Base-by-base conservation (phyloP, 1,139 yeast species). In the Debaryomycetaceae sp. region DNA sequence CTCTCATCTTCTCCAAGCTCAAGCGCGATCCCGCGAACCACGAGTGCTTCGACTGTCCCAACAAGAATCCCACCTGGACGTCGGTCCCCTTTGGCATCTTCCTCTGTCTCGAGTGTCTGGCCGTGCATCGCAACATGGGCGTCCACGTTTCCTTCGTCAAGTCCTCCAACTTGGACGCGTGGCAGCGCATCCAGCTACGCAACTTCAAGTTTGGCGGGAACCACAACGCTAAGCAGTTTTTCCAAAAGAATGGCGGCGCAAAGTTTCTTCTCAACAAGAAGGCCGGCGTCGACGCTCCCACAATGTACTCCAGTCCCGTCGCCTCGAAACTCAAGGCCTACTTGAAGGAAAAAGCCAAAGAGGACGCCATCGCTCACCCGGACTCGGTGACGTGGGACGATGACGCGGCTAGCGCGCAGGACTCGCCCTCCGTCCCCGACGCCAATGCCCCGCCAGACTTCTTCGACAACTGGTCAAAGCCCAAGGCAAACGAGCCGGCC, bases 141-240 rank as follows among this genome's bases (percentile, higher is more conserved):
- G 71, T 64, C 16, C 72, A 65, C 38, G 60, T 65, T 36, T 53
- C 70, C 27, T 65, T 65, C 44, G 97, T 90, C 28, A 83, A 87
- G 50, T 83, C 95, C 22, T 77, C 93, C 25, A 85, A 83, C 37
- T 68, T 90, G 67, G 98, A 90, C 55, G 58, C 68, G 33, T 90
- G 97, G 95, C 82, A 87, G 32, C 69, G 86, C 38, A 77, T 76
- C 41, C 95, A 90, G 53, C 63, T 90, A 51, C 70, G 95, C 47
- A 75, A 85, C 49, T 85, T 90, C 71, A 86, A 87, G 49, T 73
- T 80, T 36, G 97, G 97, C 31, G 98, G 97, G 13, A 90, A 90
- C 54, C 77, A 77, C 44, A 70, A 68, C 27, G 95, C 95, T 26
- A 75, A 77, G 40, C 95, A 82, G 34, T 90, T 73, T 46, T 81